These are phyloP conservation scores for Escovopsis sp. DNA, from an alignment of 2,329 filamentous ascomycete species.

Conservation along the genomic window DNA sequence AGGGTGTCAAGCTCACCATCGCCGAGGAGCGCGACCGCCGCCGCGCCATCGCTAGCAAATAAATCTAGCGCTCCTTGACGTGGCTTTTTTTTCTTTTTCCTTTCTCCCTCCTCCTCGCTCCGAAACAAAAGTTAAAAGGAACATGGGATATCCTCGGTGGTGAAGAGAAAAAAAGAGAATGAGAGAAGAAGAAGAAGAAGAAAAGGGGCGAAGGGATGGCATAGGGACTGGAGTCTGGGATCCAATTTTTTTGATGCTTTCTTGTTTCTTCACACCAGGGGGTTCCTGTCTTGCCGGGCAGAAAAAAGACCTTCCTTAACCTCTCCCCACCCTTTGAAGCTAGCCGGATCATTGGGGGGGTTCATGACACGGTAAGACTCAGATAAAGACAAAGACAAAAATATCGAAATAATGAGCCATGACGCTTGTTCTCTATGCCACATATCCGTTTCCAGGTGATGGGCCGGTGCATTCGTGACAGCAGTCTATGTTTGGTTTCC, in stretches of 20 bases:
- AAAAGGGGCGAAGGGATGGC: constrained; percentile 14
- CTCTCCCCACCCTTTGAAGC: constrained; percentile 16
- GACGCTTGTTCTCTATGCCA: constrained; percentile 3
- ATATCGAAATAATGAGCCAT: constrained; percentile 6
- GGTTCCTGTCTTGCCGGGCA: no score
- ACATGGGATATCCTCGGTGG: no score
- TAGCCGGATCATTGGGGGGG: constrained; percentile 14
- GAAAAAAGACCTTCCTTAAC: no score
- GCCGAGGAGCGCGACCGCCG: constrained; percentile 98
- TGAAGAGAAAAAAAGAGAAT: no score
- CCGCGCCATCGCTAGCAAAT: constrained; percentile 48
- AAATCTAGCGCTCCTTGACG: constrained; percentile 19
- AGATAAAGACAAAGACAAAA: constrained; percentile 19
- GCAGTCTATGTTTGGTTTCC: no score
- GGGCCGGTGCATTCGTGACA: no score
- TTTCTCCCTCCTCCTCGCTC: no score
- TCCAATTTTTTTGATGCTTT: constrained; percentile 23
- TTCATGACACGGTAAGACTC: no score
- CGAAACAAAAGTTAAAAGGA: no score
- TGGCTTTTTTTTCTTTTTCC: no score
- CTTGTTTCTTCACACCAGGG: constrained; percentile 12
- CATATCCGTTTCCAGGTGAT: neutral
- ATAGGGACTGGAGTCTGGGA: constrained; percentile 27
- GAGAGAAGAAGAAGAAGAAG: no score
- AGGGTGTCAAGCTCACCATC: constrained; percentile 99